Evolutionary conservation across 1,139 yeast species (phyloP).

Genomic region (Magnusiomyces fungicola): DNA sequence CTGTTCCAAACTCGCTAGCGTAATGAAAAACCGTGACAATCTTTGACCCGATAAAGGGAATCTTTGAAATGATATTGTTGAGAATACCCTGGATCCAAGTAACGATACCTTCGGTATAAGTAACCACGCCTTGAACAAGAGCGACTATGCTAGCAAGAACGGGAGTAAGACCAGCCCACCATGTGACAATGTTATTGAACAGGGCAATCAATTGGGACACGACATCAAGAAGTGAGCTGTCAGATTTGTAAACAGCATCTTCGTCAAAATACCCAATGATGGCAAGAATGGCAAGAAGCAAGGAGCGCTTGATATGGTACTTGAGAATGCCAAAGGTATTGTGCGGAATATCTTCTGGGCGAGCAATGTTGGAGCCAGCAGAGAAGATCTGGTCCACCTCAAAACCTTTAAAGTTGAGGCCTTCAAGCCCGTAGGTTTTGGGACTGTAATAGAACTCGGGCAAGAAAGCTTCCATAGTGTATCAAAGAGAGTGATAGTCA

Average conservation of each 20-base stretch:
- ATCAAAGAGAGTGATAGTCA: background rate
- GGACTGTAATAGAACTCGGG: slow-evolving; percentile 18
- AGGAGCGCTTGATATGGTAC: slow-evolving; percentile 21
- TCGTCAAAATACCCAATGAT: background rate
- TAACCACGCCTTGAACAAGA: background rate
- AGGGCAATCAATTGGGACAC: background rate
- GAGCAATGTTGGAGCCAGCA: slow-evolving; percentile 23
- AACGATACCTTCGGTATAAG: background rate
- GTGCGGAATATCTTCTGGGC: slow-evolving; percentile 15
- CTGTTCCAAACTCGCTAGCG: background rate
- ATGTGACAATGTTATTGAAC: background rate
- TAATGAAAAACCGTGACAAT: background rate
- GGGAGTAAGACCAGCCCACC: background rate
- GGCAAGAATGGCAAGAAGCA: slow-evolving; percentile 12
- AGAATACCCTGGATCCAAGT: background rate
- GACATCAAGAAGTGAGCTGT: background rate
- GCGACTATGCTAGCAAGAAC: background rate
- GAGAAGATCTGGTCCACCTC: slow-evolving; percentile 23
- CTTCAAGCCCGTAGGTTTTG: slow-evolving; percentile 23
- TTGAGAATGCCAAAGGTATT: slow-evolving; percentile 21
- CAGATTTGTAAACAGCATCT: background rate
- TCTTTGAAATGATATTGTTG: background rate
- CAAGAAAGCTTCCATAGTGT: slow-evolving; percentile 3
- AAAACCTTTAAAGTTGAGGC: slow-evolving; percentile 22
- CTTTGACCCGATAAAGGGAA: background rate